Base-by-base conservation (phyloP, 73 alveolate genomes). In the Strombidium stylifer region DNA sequence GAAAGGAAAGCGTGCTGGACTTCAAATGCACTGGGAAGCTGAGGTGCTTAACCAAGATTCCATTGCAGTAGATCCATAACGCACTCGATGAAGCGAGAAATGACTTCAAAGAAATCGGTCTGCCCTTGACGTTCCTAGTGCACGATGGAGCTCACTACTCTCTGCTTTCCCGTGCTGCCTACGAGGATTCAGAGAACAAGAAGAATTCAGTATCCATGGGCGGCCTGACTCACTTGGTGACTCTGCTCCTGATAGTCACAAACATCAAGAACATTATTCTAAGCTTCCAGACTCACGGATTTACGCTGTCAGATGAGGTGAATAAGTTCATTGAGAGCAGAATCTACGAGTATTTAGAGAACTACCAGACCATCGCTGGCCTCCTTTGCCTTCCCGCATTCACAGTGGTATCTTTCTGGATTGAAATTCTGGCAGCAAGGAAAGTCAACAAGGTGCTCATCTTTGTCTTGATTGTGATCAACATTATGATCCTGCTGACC, bases 361-460 rank as follows among this genome's bases (percentile, higher is more conserved):
- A 58, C 26, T 58, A 41, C 21, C 31, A 41, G 67, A 71, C 70
- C 40, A 16, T 15, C 0, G 64, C 54, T 18, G 72, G 77, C 18
- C 26, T 71, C 40, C 3, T 39, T 14, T 16, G 39, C 21, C 14
- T 69, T 1, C 11, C 39, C 11, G 19, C 28, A n/a, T 69, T 69
- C 51, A 51, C 69, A 15, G 40, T 39, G 1, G 8, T 39, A 15
- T 27, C 78, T 3, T 76, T 50, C 51, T 64, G 59, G 71, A 36
- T 76, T 41, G 89, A 76, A 39, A 36, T 50, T 19, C 16, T 67
- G 18, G 89, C 89, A 16, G 14, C 89, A 2, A n/a, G 2, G 35
- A n/a, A 52, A 20, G 41, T 46, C 4, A 44, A 20, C 55, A 64
- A 65, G 23, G 18, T n/a, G 16, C 20, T 64, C 15, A 20, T 76